phyloP scores from a whole-genome alignment of 495 filamentous ascomycete genomes.

The Parmelia sp. region DNA sequence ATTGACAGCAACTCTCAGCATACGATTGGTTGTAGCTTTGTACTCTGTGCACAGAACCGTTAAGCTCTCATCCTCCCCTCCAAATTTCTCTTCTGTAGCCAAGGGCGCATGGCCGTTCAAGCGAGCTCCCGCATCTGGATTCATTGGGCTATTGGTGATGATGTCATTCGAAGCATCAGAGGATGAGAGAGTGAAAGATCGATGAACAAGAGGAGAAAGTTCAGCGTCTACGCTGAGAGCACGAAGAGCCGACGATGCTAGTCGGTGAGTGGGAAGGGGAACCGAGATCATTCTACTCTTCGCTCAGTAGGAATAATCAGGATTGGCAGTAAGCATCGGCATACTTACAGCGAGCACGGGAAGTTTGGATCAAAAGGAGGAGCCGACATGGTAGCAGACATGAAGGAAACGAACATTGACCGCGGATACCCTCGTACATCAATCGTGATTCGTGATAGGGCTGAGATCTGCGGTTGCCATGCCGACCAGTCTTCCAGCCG shows the following conservation, averaged over 20 bases:
- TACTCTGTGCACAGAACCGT: conserved; percentile 70
- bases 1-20: conserved; percentile 95
- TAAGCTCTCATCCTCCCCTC: conserved; percentile 34
- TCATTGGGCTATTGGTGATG: conserved; percentile 17
- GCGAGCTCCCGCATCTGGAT: not conserved
- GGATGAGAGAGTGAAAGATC: conserved; percentile 55
- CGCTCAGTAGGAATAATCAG: conserved; percentile 1
- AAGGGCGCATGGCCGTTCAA: conserved; percentile 13
- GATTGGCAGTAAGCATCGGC: conserved; percentile 2
- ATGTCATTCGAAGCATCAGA: conserved; percentile 15
- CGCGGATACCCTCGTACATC: no score
- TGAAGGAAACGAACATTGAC: not conserved
- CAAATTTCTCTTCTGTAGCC: conserved; percentile 5
- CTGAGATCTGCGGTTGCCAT: conserved; percentile 9
- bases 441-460: conserved; percentile 6
- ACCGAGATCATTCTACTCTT: conserved; percentile 62
- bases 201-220: conserved; percentile 72
- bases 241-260: conserved; percentile 69
- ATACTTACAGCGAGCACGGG: conserved; percentile 63
- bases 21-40: conserved; percentile 84
- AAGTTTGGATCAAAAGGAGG: conserved; percentile 46
- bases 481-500: conserved; percentile 9
- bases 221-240: conserved; percentile 82
- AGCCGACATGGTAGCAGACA: conserved; percentile 21
- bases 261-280: conserved; percentile 74